These are phyloP conservation scores for Cryomyces minteri DNA, from an alignment of 495 filamentous ascomycete species.

Conservation along the genomic window DNA sequence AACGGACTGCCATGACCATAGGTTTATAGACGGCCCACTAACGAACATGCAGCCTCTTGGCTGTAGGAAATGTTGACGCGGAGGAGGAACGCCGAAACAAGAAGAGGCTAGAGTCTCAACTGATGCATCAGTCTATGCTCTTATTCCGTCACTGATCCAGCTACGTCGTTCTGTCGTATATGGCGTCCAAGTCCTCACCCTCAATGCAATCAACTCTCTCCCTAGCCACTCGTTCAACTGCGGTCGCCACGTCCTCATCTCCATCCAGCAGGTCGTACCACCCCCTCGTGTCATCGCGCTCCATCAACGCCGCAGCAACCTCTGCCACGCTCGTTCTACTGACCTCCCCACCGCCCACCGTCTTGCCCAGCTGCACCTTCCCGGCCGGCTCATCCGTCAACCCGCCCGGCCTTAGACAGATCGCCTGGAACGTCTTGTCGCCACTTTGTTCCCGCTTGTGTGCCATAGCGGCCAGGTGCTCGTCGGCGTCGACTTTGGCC, in stretches of 20 bases:
- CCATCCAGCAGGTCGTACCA: constrained; percentile 45
- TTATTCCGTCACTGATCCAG: no score
- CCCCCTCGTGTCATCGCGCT: constrained; percentile 34
- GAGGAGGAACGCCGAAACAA: no score
- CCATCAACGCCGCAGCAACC: constrained; percentile 45
- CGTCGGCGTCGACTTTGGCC: constrained; percentile 61
- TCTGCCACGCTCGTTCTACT: constrained; percentile 52
- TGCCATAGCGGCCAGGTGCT: constrained; percentile 40
- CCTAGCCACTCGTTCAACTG: constrained; percentile 42
- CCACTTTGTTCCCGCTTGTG: constrained; percentile 17
- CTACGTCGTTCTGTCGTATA: no score
- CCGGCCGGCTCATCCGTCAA: constrained; percentile 41
- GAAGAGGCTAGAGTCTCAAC: no score
- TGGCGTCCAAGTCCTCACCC: constrained; percentile 38
- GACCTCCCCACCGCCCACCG: constrained; percentile 32
- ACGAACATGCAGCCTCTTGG: no score
- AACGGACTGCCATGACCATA: no score
- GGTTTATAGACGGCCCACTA: neutral
- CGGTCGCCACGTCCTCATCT: constrained; percentile 37
- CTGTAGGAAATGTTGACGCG: no score
- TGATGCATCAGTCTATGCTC: no score
- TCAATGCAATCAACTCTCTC: constrained; percentile 47
- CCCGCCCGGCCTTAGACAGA: constrained; percentile 47
- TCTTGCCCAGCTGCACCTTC: constrained; percentile 46
- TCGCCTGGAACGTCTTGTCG: constrained; percentile 17